Evolutionary conservation across 148 eudicot species (phyloP).

Genomic region (Cornus suecica): DNA sequence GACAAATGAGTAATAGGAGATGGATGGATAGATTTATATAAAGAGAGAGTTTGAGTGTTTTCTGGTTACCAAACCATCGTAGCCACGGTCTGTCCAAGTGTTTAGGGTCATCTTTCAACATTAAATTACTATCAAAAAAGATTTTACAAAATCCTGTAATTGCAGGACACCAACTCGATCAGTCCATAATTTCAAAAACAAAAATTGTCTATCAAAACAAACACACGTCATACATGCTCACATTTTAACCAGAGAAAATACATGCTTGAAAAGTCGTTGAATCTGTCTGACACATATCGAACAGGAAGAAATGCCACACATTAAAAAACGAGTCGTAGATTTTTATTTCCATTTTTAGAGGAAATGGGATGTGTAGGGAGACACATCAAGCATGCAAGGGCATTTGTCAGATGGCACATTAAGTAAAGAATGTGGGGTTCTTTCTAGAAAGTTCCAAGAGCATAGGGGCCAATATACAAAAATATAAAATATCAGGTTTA

Average conservation of each 20-base stretch:
- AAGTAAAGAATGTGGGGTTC: too few relatives aligned
- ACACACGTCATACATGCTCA: not conserved
- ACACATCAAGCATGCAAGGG: too few relatives aligned
- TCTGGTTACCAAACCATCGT: not conserved
- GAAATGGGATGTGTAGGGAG: too few relatives aligned
- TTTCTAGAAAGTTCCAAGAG: too few relatives aligned
- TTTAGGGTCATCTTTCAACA: not conserved
- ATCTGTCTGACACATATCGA: too few relatives aligned
- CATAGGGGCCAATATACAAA: too few relatives aligned
- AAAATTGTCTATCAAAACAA: not conserved
- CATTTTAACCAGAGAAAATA: not conserved
- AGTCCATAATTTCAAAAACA: not conserved
- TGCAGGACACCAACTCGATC: not conserved
- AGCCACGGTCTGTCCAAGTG: not conserved
- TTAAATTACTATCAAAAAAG: not conserved
- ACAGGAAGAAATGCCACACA: too few relatives aligned
- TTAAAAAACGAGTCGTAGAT: too few relatives aligned
- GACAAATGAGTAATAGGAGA: not conserved
- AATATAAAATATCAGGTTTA: too few relatives aligned
- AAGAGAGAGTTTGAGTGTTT: not conserved
- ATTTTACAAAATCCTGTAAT: not conserved
- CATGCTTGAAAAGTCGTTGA: too few relatives aligned
- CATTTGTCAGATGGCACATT: too few relatives aligned
- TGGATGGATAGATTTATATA: not conserved
- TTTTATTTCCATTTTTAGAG: too few relatives aligned